These are phyloP conservation scores for Raffaelea ambrosiae DNA, from an alignment of 2,329 filamentous ascomycete genomes.

Conservation along the genomic window DNA sequence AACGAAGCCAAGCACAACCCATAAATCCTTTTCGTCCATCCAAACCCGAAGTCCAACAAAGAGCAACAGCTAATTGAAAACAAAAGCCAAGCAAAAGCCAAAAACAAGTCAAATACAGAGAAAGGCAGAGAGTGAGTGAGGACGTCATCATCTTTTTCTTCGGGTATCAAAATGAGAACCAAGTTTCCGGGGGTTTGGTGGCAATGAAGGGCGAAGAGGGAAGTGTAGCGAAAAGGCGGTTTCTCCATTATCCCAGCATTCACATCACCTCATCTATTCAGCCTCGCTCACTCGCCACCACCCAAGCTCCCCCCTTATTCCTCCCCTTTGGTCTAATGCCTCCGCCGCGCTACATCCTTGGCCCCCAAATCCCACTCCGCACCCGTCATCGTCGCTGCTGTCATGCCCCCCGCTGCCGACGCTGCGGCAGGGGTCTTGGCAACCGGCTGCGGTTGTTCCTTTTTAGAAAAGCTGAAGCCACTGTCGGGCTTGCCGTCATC, in stretches of 20 bases:
- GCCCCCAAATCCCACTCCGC: constrained; percentile 26
- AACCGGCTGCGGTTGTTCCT: constrained; percentile 1
- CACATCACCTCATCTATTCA: too few relatives aligned
- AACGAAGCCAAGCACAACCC: too few relatives aligned
- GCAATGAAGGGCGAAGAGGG: background rate
- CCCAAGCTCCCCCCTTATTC: too few relatives aligned
- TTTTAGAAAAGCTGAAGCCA: too few relatives aligned
- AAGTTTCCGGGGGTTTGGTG: background rate
- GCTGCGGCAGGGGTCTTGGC: constrained; percentile 1
- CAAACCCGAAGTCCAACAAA: too few relatives aligned
- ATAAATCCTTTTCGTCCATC: too few relatives aligned
- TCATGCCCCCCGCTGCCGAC: constrained; percentile 7
- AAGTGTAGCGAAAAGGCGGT: background rate
- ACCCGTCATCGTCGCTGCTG: constrained; percentile 10
- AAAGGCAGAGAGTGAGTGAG: background rate
- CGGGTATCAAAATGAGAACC: background rate
- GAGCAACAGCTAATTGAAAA: too few relatives aligned
- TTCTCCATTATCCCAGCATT: too few relatives aligned
- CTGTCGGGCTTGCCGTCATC: background rate
- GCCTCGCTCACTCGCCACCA: too few relatives aligned
- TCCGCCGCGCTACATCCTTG: constrained; percentile 37
- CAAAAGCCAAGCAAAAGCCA: background rate
- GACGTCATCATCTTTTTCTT: too few relatives aligned
- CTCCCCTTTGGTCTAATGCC: constrained; percentile 15
- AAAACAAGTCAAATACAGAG: background rate